Percentiles rank a stretch among this genome's conserved stretches.
Evolutionary conservation across 768 basidiomycete species (phyloP).

Genomic region (Tremella mesenterica): DNA sequence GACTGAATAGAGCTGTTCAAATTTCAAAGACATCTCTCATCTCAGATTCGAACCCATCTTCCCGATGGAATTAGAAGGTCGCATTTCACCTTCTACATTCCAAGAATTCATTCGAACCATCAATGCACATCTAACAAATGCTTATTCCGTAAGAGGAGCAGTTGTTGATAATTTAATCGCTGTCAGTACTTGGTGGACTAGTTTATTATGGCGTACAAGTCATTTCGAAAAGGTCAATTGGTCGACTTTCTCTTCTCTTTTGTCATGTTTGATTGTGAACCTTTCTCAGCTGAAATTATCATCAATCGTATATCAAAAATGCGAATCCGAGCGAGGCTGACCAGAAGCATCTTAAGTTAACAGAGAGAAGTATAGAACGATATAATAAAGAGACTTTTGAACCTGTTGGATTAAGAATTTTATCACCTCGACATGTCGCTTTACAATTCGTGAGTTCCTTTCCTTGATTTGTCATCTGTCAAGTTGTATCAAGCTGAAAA

Average conservation of each 20-base stretch:
- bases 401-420: constrained; percentile 72
- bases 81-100: constrained; percentile 89
- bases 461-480: background rate
- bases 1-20: background rate
- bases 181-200: constrained; percentile 70
- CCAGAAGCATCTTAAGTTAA: constrained; percentile 64
- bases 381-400: constrained; percentile 71
- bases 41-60: constrained; percentile 67
- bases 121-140: constrained; percentile 78
- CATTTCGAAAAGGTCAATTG: constrained; percentile 70
- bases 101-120: constrained; percentile 80
- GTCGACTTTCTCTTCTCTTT: background rate
- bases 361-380: constrained; percentile 57
- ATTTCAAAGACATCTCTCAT: background rate
- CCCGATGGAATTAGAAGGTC: constrained; percentile 83
- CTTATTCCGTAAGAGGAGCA: constrained; percentile 65
- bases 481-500: background rate
- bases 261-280: background rate
- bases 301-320: background rate
- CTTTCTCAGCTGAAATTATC: background rate
- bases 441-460: constrained; percentile 74
- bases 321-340: background rate
- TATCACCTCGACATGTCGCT: constrained; percentile 74
- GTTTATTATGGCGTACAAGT: constrained; percentile 57
- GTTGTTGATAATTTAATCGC: constrained; percentile 71